Base-by-base conservation (phyloP, 1,284 basidiomycete genomes). In the Earliella scabrosa region DNA sequence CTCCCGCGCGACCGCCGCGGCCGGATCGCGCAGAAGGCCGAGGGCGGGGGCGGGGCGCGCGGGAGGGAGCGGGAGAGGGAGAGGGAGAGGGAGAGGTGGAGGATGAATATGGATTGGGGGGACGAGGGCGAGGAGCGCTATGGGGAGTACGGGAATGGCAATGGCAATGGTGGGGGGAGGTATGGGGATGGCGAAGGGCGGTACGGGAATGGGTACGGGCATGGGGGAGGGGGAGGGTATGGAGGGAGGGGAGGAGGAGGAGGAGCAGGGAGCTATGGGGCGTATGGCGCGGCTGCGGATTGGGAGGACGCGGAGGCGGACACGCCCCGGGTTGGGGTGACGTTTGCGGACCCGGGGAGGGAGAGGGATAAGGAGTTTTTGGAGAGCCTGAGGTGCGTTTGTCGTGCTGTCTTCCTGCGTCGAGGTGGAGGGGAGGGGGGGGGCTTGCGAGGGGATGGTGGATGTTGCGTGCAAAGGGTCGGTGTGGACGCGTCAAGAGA, bases 1-100 rank as follows among this genome's bases (percentile, higher is more conserved):
- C 72, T 82, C 14, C 90, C 90, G 23, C 80, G 90, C 52, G 90
- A 93, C 68, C 77, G 90, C 21, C 77, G 90, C 26, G 90, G 90
- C 4, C 80, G 90, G 20, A 85, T 92, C 53, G 88, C 82, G 20
- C 78, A 81, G 52, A 86, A 86, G 65, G 38, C n/a, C 36, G 50
- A 36, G 43, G 45, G n/a, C 50, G 51, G 38, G 20, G 46, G n/a
- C 20, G 26, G 46, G 54, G 51, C 13, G 3, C 16, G 10, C n/a
- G 38, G 38, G 38, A 3, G 35, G 14, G 8, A 13, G 54, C 58
- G 70, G 16, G 32, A 26, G 45, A 10, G 20, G 31, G 18, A 31
- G 45, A 21, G 45, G 11, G n/a, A 2, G 21, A 14, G 45, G 45
- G 31, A 46, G 14, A n/a, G 46, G 21, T 36, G 34, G 34, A 24